Percentiles rank a stretch among this genome's conserved stretches.
phyloP scores from a whole-genome alignment of 768 basidiomycete genomes.

The Pulveroboletus sp. region DNA sequence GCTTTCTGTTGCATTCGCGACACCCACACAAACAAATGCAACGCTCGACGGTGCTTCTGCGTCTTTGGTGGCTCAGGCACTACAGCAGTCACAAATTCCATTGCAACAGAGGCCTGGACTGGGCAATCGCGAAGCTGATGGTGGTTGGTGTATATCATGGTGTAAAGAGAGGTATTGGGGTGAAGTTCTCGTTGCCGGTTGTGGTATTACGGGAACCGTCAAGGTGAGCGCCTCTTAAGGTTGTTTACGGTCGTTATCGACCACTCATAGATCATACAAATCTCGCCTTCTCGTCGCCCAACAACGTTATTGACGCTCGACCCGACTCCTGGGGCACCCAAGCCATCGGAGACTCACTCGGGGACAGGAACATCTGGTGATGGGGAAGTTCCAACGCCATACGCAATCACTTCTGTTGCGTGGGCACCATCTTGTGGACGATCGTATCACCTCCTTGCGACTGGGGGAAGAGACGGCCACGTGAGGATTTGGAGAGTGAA shows the following conservation, averaged over 20 bases:
- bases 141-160: constrained; percentile 94
- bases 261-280: constrained; percentile 63
- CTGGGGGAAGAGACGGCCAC: constrained; percentile 82
- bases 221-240: constrained; percentile 55
- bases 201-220: constrained; percentile 68
- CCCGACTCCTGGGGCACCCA: constrained; percentile 34
- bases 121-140: constrained; percentile 78
- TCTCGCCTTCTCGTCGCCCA: constrained; percentile 67
- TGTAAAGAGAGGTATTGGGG: constrained; percentile 98
- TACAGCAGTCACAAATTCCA: constrained; percentile 48
- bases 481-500: constrained; percentile 88
- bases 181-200: constrained; percentile 76
- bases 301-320: constrained; percentile 55
- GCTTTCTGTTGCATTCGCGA: constrained; percentile 61
- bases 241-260: constrained; percentile 1
- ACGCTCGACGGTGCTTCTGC: constrained; percentile 54
- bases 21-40: constrained; percentile 64
- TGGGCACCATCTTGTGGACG: constrained; percentile 96
- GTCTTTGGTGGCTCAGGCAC: constrained; percentile 61
- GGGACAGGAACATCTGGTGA: constrained; percentile 25
- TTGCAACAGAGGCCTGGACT: constrained; percentile 39
- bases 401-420: constrained; percentile 76
- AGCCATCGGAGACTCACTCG: constrained; percentile 19
- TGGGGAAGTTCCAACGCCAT: constrained; percentile 41
- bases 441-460: constrained; percentile 91